Conservation (phyloP, 805 yeast species). For the Sungouiozyma intestinalis region DNA sequence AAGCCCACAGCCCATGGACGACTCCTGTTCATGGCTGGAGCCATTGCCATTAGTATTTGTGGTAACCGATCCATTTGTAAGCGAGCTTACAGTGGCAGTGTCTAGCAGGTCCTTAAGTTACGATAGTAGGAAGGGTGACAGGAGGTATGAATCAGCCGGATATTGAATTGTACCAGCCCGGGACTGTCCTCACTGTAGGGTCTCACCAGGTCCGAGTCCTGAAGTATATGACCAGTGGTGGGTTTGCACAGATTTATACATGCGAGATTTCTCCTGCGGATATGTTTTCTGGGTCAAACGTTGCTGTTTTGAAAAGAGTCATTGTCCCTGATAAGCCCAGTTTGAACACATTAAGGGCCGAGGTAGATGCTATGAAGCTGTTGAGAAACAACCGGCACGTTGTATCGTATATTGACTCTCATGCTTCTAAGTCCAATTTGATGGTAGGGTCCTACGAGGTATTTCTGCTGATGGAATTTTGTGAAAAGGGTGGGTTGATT, state of each 20-base stretch:
- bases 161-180: slow-evolving; percentile 57
- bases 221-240: slow-evolving; percentile 78
- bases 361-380: slow-evolving; percentile 94
- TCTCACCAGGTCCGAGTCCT: slow-evolving; percentile 61
- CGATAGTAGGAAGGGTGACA: too few species aligned
- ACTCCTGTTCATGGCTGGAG: too few species aligned
- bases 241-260: slow-evolving; percentile 90
- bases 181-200: slow-evolving; percentile 74
- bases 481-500: slow-evolving; percentile 63
- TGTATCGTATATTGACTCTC: slow-evolving; percentile 89
- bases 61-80: too few species aligned
- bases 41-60: too few species aligned
- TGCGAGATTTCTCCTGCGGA: slow-evolving; percentile 58
- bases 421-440: slow-evolving; percentile 64
- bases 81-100: too few species aligned
- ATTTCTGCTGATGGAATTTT: slow-evolving; percentile 69
- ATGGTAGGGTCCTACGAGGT: slow-evolving; percentile 59
- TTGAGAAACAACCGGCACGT: slow-evolving; percentile 67
- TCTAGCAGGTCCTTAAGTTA: too few species aligned
- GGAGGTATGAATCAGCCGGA: slow-evolving; percentile 42
- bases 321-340: slow-evolving; percentile 85
- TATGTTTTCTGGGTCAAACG: slow-evolving; percentile 34
- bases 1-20: too few species aligned
- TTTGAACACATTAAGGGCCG: slow-evolving; percentile 75
- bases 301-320: slow-evolving; percentile 89